These are phyloP conservation scores for Acer saccharum DNA, from an alignment of 345 rosid genomes.

Conservation along the genomic window DNA sequence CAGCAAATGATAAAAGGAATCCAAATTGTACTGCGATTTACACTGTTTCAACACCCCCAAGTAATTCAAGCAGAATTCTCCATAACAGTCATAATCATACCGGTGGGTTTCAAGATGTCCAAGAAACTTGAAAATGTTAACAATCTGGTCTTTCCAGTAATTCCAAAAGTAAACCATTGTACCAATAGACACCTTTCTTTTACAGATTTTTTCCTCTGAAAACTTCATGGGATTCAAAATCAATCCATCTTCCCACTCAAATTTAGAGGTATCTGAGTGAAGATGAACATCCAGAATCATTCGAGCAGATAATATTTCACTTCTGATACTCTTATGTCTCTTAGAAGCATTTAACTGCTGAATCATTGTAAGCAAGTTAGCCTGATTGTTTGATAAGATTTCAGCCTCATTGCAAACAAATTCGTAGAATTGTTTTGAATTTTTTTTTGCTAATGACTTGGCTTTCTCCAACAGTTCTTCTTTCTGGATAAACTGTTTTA, in stretches of 20 bases:
- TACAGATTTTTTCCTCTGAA: constrained; percentile 18
- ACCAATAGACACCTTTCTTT: constrained; percentile 27
- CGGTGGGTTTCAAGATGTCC: constrained; percentile 1
- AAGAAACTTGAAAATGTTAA: constrained; percentile 26
- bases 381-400: constrained; percentile 21
- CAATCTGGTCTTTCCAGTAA: constrained; percentile 38
- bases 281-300: constrained; percentile 46
- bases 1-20: constrained; percentile 24
- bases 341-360: constrained; percentile 30
- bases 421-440: constrained; percentile 24
- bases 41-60: constrained; percentile 36
- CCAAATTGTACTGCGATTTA: not conserved
- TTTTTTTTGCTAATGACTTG: constrained; percentile 29
- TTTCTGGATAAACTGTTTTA: constrained; percentile 30
- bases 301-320: constrained; percentile 40
- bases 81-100: constrained; percentile 14
- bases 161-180: constrained; percentile 49
- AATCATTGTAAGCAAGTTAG: constrained; percentile 25
- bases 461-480: constrained; percentile 39
- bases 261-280: constrained; percentile 11
- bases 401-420: constrained; percentile 30
- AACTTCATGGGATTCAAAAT: constrained; percentile 16
- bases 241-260: constrained; percentile 31
- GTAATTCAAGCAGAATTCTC: constrained; percentile 50
- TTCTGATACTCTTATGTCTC: constrained; percentile 24